Evolutionary conservation across 148 eudicot species (phyloP), one percentile per base, ranked within the genome.

Genomic region (Talinum fruticosum): DNA sequence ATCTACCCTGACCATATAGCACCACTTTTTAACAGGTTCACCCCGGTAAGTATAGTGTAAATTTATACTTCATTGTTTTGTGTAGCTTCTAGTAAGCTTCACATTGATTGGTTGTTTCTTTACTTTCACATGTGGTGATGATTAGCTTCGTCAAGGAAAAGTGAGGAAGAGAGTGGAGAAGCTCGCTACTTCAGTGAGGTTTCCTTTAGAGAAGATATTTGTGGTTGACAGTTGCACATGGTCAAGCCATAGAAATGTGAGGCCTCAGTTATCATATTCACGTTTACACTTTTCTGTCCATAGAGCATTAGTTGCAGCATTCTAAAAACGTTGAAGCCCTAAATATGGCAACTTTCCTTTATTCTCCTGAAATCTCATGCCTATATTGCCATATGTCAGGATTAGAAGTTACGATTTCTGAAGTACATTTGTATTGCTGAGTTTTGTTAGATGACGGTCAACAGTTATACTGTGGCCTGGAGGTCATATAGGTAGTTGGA

Each of bases 161-260:
- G 90, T 96, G 34, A 84, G 95, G 81, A 67, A 54, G 69, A 93
- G 93, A 84, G 93, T 96, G 66, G 97, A 91, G 85, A 79, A 75
- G 44, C 99, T 96, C 66, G 92, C 99, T 75, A 86, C 98, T 33
- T 93, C 97, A 64, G 89, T 91, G 68, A 90, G 89, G 73, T 96
- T 96, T 74, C 99, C 99, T 1, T 72, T 96, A 62, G 91, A 91
- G 93, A 93, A 96, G 83, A 76, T 96, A 89, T 96, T 90, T 76
- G 99, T 96, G 69, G 95, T 96, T 82, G 98, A 93, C 87, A 98
- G 98, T 83, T 96, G 98, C 28, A 93, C 92, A 29, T 89, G 99
- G 84, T 96, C 98, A 68, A 88, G 94, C 84, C 97, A 96, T 77
- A 96, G 98, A 89, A 96, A 93, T 89, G 99, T 96, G 84, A 90